Conservation (phyloP, 768 basidiomycete genomes). For the Boletus sp. region DNA sequence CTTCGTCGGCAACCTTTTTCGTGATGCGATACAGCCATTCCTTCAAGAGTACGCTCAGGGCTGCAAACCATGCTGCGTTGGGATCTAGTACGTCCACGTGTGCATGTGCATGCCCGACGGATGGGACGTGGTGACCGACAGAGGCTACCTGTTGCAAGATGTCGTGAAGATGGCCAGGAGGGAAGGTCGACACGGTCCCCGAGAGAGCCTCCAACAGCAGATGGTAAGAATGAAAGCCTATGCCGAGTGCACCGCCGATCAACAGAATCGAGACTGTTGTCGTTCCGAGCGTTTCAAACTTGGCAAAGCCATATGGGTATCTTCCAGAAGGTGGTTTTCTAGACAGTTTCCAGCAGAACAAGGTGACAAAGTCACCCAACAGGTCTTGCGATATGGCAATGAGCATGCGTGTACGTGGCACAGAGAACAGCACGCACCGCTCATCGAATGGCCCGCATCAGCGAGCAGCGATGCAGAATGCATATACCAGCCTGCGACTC, state of each 20-base stretch:
- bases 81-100: constrained; percentile 69
- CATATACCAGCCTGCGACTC: constrained; percentile 83
- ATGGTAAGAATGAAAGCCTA: constrained; percentile 88
- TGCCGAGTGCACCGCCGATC: constrained; percentile 78
- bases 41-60: constrained; percentile 73
- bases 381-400: constrained; percentile 49
- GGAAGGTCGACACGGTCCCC: constrained; percentile 60
- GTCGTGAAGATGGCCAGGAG: constrained; percentile 62
- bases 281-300: constrained; percentile 96
- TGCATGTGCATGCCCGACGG: constrained; percentile 52
- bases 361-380: constrained; percentile 86
- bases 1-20: constrained; percentile 85
- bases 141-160: constrained; percentile 57
- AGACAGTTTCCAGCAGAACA: constrained; percentile 85
- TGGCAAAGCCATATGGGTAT: constrained; percentile 89
- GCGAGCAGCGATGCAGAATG: constrained; percentile 91
- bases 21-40: constrained; percentile 94
- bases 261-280: constrained; percentile 84
- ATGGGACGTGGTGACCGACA: constrained; percentile 52
- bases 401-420: constrained; percentile 6
- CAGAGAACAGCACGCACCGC: constrained; percentile 53
- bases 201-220: constrained; percentile 74
- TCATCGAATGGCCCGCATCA: constrained; percentile 89
- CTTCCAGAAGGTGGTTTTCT: constrained; percentile 72
- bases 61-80: constrained; percentile 97